Conservation (phyloP, 164 flowering plant species). For the Magnolia sinica region DNA sequence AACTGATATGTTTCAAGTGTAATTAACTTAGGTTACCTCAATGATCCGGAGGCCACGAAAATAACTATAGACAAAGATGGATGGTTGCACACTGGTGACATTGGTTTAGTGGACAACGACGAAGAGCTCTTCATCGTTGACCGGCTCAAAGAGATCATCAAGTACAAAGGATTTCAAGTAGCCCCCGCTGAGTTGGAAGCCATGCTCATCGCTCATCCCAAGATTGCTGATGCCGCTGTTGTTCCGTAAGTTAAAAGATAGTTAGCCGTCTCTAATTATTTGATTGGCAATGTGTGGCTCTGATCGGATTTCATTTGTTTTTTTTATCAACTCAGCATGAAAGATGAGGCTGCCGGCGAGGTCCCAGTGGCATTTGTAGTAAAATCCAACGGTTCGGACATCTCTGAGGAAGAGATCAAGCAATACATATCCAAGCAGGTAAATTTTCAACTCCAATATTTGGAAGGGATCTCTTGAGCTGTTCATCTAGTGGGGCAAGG, state of each 20-base stretch:
- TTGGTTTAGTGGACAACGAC: slow-evolving; percentile 81
- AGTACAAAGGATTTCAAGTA: slow-evolving; percentile 92
- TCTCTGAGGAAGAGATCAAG: slow-evolving; percentile 80
- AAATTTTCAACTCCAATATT: neutral
- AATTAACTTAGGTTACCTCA: slow-evolving; percentile 60
- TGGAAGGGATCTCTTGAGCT: too few relatives aligned
- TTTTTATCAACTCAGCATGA: slow-evolving; percentile 46
- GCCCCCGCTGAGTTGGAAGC: slow-evolving; percentile 99
- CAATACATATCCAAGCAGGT: slow-evolving; percentile 81
- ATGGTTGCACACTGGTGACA: slow-evolving; percentile 93
- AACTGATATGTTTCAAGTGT: too few relatives aligned
- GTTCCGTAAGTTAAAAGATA: slow-evolving; percentile 56
- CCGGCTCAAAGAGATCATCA: slow-evolving; percentile 81
- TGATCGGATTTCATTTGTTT: neutral
- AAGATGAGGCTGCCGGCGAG: slow-evolving; percentile 83
- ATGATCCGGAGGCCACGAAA: slow-evolving; percentile 72
- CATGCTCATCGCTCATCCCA: slow-evolving; percentile 56
- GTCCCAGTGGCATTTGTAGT: slow-evolving; percentile 90
- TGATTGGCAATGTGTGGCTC: neutral
- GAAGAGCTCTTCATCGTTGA: slow-evolving; percentile 93
- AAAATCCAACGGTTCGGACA: slow-evolving; percentile 62
- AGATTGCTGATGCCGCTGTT: slow-evolving; percentile 84
- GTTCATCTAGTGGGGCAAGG: neutral
- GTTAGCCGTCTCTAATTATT: neutral
- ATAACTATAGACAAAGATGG: slow-evolving; percentile 81